Evolutionary conservation across 31 red algal genomes (phyloP), one percentile per base, ranked within the genome.

Genomic region (Asparagopsis taxiformis): DNA sequence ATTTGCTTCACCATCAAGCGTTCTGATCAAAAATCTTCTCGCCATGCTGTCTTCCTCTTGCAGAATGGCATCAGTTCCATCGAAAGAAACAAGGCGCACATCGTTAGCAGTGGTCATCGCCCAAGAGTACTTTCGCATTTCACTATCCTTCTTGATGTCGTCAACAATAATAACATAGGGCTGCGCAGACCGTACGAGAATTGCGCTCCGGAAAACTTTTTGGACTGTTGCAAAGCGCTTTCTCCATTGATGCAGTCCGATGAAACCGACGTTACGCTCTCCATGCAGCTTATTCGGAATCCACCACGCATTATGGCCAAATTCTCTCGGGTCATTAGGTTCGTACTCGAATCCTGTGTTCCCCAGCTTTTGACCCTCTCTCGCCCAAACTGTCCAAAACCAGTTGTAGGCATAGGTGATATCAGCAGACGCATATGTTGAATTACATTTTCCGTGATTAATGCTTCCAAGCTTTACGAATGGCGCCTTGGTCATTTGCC

Each of bases 401-500:
- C 55, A 91, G 48, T 91, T 91, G 46, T 82, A 77, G 0, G 87
- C 70, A 32, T 91, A 91, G 0, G 77, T 91, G 29, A 91, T 22
- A 65, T 91, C 87, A 31, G 72, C 87, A 16, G 76, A 67, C 3
- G 77, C 71, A 54, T 73, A 83, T 24, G 77, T 77, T 41, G 61
- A 88, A n/a, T 56, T 65, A 16, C 32, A 61, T 19, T 24, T 31
- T 8, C 54, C 48, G 25, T 64, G 36, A 13, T 17, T 33, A 23
- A 82, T 22, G 22, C 61, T 53, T 38, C 82, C 61, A 5, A 82
- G 56, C 38, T 82, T 82, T 1, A 64, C 87, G 30, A 71, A 77
- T 4, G 87, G 87, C 15, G 87, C 87, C 59, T 91, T 91, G 17
- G 70, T 29, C 24, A 77, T 64, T 30, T 91, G 77, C 38, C 87